Evolutionary conservation across 768 basidiomycete genomes (phyloP).

Genomic region (Chalciporus pseudorubinellus): DNA sequence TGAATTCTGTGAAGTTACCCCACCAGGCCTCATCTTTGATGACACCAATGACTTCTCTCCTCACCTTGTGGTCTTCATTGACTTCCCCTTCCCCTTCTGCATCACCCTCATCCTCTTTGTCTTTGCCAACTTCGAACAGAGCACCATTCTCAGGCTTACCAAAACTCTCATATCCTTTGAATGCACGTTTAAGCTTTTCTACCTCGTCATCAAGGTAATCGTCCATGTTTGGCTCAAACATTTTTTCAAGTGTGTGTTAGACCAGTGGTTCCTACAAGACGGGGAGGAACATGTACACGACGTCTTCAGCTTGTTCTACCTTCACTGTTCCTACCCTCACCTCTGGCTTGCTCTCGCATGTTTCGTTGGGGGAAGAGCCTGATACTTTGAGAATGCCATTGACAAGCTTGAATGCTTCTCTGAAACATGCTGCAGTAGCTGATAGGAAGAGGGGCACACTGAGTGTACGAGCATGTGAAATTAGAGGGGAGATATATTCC

Average conservation of each 20-base stretch:
- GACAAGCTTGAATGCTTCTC: slow-evolving; percentile 84
- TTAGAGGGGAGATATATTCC: slow-evolving; percentile 80
- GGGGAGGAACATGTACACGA: slow-evolving; percentile 56
- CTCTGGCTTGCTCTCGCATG: slow-evolving; percentile 2
- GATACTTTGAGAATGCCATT: slow-evolving; percentile 68
- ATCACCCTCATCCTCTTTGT: slow-evolving; percentile 31
- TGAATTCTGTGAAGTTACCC: slow-evolving; percentile 24
- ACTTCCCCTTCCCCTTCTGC: slow-evolving; percentile 7
- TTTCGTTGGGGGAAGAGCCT: slow-evolving; percentile 4
- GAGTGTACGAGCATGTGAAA: slow-evolving; percentile 74
- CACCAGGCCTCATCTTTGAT: slow-evolving; percentile 26
- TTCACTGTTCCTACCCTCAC: slow-evolving; percentile 32
- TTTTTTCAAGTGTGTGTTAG: slow-evolving; percentile 40
- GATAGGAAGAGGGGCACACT: slow-evolving; percentile 71
- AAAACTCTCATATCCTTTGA: slow-evolving; percentile 36
- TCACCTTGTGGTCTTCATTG: slow-evolving; percentile 11
- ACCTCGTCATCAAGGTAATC: slow-evolving; percentile 96
- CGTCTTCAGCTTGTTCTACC: slow-evolving; percentile 67
- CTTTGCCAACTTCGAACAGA: slow-evolving; percentile 51
- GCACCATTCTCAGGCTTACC: slow-evolving; percentile 36
- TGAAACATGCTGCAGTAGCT: slow-evolving; percentile 86
- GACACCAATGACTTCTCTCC: not conserved
- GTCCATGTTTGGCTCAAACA: slow-evolving; percentile 97
- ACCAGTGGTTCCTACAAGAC: not conserved
- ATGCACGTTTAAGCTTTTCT: slow-evolving; percentile 70